phyloP scores from a whole-genome alignment of 2,329 filamentous ascomycete genomes.

The Bipolaris oryzae region DNA sequence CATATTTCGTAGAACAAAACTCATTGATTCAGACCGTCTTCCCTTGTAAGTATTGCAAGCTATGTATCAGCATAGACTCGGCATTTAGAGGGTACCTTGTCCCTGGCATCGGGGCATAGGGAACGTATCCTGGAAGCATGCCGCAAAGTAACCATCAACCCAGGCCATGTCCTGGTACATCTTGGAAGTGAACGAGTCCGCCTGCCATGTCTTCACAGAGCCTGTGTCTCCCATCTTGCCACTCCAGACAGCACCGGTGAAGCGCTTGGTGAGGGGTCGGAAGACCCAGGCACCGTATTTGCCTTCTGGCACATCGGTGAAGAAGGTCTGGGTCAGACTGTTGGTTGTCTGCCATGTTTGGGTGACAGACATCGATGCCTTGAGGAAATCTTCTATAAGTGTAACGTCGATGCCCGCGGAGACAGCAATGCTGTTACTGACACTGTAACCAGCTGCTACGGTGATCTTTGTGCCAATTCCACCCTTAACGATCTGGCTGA shows the following conservation, averaged over 20 bases:
- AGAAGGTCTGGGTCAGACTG: constrained; percentile 38
- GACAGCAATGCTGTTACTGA: constrained; percentile 44
- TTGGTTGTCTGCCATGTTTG: constrained; percentile 41
- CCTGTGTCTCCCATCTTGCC: constrained; percentile 44
- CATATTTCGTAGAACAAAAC: background rate
- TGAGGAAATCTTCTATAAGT: constrained; percentile 37
- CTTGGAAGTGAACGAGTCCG: constrained; percentile 46
- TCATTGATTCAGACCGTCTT: background rate
- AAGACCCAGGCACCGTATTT: constrained; percentile 51
- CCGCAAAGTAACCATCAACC: constrained; percentile 50
- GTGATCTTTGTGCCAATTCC: constrained; percentile 21
- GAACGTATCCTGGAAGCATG: constrained; percentile 48
- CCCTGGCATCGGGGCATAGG: constrained; percentile 50
- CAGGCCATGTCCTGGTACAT: constrained; percentile 43
- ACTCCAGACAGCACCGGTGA: constrained; percentile 43
- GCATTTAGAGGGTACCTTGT: constrained; percentile 23
- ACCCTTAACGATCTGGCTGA: constrained; percentile 47
- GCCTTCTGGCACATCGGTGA: constrained; percentile 43
- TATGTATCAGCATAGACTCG: background rate
- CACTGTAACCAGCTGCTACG: constrained; percentile 46
- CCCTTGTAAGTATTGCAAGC: background rate
- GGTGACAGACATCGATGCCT: constrained; percentile 38
- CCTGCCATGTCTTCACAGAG: constrained; percentile 34
- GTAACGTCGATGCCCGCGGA: constrained; percentile 19
- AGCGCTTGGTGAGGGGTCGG: constrained; percentile 45